These are phyloP conservation scores for Pilatotrama ljubarskyi DNA, from an alignment of 768 basidiomycete species.

Conservation along the genomic window DNA sequence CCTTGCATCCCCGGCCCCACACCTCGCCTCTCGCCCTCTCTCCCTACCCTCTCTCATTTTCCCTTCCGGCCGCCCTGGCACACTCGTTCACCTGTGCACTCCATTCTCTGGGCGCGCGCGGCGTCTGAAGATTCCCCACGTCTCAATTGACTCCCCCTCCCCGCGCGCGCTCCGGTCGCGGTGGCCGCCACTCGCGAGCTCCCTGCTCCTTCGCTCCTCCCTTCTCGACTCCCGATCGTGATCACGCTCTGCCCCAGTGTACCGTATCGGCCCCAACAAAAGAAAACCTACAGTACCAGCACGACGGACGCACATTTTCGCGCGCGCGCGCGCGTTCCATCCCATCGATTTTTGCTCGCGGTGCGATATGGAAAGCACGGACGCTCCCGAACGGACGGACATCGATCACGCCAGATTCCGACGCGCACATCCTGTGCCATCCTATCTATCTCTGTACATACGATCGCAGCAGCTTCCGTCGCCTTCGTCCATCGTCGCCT, in stretches of 20 bases:
- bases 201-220: too few species aligned
- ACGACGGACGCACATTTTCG: neutral
- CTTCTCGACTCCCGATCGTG: too few species aligned
- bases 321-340: neutral
- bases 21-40: neutral
- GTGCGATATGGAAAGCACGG: neutral
- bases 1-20: conserved; percentile 9
- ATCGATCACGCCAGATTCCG: neutral
- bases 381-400: neutral
- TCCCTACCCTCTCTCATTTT: neutral
- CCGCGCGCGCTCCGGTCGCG: too few species aligned
- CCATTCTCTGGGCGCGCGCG: too few species aligned
- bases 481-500: too few species aligned
- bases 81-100: neutral
- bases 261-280: too few species aligned
- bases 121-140: too few species aligned
- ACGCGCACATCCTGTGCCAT: neutral
- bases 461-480: too few species aligned
- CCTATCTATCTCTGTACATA: neutral
- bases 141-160: too few species aligned
- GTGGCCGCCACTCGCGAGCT: too few species aligned
- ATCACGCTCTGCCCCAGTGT: too few species aligned
- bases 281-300: neutral
- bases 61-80: neutral
- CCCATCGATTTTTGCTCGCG: neutral